Percentiles rank a stretch among this genome's conserved stretches.
Conservation (phyloP, 208 protist species). For the Histomonas meleagridis region DNA sequence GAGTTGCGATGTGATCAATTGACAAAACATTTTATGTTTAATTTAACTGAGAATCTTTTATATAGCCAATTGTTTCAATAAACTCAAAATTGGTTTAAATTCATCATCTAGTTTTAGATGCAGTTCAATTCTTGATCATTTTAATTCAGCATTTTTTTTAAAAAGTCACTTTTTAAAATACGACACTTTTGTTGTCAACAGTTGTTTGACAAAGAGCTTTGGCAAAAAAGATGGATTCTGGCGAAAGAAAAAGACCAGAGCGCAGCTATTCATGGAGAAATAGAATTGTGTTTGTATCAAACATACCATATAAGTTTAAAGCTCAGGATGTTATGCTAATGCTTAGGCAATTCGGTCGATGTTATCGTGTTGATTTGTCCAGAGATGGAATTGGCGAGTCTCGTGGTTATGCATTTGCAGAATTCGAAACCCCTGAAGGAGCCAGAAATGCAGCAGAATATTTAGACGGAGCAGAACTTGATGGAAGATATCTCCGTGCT, state of each 20-base stretch:
- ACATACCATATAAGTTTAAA: background rate
- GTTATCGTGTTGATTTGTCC: background rate
- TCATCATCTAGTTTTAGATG: no score
- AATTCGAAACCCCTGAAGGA: background rate
- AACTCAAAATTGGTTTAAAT: no score
- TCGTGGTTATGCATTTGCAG: background rate
- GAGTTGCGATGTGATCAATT: no score
- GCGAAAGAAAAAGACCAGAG: background rate
- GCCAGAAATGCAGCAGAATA: background rate
- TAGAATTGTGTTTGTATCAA: slow-evolving; percentile 1
- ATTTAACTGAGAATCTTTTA: no score
- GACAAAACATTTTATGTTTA: no score
- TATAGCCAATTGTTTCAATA: no score
- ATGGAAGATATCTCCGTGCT: background rate
- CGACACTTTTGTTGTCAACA: no score
- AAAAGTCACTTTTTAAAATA: no score
- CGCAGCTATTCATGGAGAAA: background rate
- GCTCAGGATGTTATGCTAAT: background rate
- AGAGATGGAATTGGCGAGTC: background rate
- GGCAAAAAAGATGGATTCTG: no score
- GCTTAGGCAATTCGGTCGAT: background rate
- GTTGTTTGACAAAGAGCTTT: no score
- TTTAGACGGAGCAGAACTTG: background rate
- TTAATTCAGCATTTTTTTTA: no score
- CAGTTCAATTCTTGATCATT: no score